Base-by-base conservation (phyloP, 1,284 basidiomycete species). In the Inonotus hispidus region DNA sequence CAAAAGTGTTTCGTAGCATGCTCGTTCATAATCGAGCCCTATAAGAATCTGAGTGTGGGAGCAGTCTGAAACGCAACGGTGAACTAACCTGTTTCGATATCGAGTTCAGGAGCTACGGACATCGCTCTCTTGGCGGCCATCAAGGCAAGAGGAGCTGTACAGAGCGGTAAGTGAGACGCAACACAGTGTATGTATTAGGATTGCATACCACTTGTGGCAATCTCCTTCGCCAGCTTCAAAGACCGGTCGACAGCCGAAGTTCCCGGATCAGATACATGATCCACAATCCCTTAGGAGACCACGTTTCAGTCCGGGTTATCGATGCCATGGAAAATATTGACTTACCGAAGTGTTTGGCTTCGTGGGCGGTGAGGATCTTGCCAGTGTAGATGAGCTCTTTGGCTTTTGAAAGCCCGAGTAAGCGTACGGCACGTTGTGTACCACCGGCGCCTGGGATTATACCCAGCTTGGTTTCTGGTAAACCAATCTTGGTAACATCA, bases 391-490 rank as follows among this genome's bases (percentile, higher is more conserved):
- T 90, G 43, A 95, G 76, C 68, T 95, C 91, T 73, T 97, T 98
- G 5, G 95, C 88, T 71, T 85, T 89, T 45, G 92, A 80, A 21
- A 87, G 72, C 1, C 95, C 95, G 10, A 98, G 74, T 21, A 97
- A 74, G 47, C 92, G 84, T 1, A 92, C 87, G 19, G 91, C 81
- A 38, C 95, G 82, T 69, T 95, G 93, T 0, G 95, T 98, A 1
- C 94, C 94, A 2, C 94, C 93, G n/a, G 93, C 94, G 53, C 95
- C 95, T 13, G 95, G 95, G 60, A 98, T 97, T 66, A 98, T 97
- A 4, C 93, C 95, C 21, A 96, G 79, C 58, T 86, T 82, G 2
- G 86, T 88, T 73, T 95, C 93, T 2, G 93, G 91, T 13, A 95
- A 75, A 2, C 92, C 90, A 53, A 95, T 87, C 73, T 90, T 90